Percentiles rank a stretch among this genome's conserved stretches.
Conservation (phyloP, 768 basidiomycete genomes). For the Dentipellis fragilis region DNA sequence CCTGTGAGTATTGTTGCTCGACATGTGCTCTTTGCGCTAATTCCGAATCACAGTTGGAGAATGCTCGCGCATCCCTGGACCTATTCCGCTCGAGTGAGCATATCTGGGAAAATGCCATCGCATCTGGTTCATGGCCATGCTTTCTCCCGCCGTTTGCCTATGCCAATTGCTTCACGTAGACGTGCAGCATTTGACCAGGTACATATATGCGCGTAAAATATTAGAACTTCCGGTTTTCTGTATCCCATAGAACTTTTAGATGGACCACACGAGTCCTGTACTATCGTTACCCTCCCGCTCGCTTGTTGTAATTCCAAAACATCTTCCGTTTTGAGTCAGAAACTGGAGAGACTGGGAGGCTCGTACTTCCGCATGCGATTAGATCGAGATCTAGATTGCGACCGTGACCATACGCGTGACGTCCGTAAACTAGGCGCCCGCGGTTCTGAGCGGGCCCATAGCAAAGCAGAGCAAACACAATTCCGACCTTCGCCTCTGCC, state of each 20-base stretch:
- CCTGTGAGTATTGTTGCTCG: conserved; percentile 27
- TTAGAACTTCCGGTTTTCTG: not conserved
- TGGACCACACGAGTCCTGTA: too few relatives aligned
- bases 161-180: conserved; percentile 7
- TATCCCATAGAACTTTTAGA: not conserved
- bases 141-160: conserved; percentile 11
- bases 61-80: conserved; percentile 40
- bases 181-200: not conserved
- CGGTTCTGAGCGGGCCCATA: too few relatives aligned
- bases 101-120: conserved; percentile 36
- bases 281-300: too few relatives aligned
- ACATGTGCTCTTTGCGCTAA: not conserved
- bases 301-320: too few relatives aligned
- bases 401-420: too few relatives aligned
- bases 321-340: too few relatives aligned
- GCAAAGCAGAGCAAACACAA: too few relatives aligned
- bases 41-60: conserved; percentile 28
- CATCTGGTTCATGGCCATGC: conserved; percentile 37
- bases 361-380: too few relatives aligned
- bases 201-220: not conserved
- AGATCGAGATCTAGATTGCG: too few relatives aligned
- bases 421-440: too few relatives aligned
- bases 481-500: too few relatives aligned
- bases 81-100: conserved; percentile 41
- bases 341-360: too few relatives aligned